Conservation (phyloP, 106 monocot genomes). For the Dioscorea alata region DNA sequence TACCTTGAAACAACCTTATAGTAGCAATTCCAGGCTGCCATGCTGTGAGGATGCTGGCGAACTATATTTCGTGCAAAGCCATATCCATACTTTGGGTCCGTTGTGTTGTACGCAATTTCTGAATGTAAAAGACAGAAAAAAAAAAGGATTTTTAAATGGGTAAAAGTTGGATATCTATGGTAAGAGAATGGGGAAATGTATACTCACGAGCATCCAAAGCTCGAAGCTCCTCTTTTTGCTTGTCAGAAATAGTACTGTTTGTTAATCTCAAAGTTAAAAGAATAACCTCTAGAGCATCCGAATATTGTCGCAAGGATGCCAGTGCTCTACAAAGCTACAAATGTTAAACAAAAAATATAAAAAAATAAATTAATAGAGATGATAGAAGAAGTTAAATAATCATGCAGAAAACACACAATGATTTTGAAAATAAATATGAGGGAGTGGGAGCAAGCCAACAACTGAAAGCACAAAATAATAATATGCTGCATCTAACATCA, state of each 20-base stretch:
- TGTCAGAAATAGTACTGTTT: conserved; percentile 33
- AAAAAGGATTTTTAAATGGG: too few species aligned
- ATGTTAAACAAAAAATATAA: neutral
- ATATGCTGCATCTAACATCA: too few species aligned
- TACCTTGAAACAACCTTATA: conserved; percentile 90
- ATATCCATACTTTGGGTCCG: conserved; percentile 86
- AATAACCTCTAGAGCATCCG: conserved; percentile 73
- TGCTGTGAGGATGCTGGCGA: conserved; percentile 62
- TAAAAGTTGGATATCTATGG: too few species aligned
- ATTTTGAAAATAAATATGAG: too few species aligned
- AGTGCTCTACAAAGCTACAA: conserved; percentile 79
- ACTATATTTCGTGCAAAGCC: conserved; percentile 80
- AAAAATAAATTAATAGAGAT: too few species aligned
- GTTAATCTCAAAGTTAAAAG: conserved; percentile 41
- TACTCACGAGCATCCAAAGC: conserved; percentile 80
- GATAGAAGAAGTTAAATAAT: too few species aligned
- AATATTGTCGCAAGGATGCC: conserved; percentile 49
- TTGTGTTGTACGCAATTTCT: conserved; percentile 82
- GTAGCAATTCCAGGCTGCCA: conserved; percentile 90
- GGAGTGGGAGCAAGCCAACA: too few species aligned
- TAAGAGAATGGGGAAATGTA: conserved; percentile 1
- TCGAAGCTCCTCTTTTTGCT: conserved; percentile 75
- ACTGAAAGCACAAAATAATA: too few species aligned
- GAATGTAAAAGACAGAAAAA: conserved; percentile 19
- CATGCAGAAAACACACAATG: too few species aligned